A percentile compares a stretch with the other conserved stretches of the same genome.
These are phyloP conservation scores for Debaryomyces fabryi DNA, from an alignment of 1,139 yeast genomes.

Conservation along the genomic window DNA sequence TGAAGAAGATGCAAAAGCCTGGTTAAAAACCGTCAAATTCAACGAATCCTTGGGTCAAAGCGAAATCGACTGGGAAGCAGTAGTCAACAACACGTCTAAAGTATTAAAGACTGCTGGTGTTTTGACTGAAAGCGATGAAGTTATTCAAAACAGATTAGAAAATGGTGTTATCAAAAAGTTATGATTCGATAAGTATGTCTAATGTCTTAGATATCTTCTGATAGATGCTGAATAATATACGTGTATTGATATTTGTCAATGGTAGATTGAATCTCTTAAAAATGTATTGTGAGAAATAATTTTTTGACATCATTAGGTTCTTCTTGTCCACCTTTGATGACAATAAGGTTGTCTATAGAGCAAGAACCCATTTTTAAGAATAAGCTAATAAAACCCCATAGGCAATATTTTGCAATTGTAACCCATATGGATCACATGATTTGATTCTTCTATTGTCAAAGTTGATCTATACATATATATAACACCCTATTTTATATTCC, in stretches of 20 bases:
- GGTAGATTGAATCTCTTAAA: not conserved
- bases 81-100: slow-evolving; percentile 59
- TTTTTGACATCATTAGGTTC: too few species aligned
- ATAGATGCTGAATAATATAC: not conserved
- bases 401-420: not conserved
- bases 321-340: not conserved
- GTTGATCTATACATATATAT: not conserved
- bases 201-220: not conserved
- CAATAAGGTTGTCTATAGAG: not conserved
- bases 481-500: not conserved
- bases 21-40: slow-evolving; percentile 79
- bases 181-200: not conserved
- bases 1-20: slow-evolving; percentile 71
- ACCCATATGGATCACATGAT: not conserved
- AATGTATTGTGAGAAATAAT: too few species aligned
- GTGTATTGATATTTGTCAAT: not conserved
- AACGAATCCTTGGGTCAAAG: slow-evolving; percentile 44
- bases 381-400: not conserved
- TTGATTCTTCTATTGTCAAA: not conserved
- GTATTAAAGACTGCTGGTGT: slow-evolving; percentile 68
- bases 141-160: slow-evolving; percentile 33
- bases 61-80: slow-evolving; percentile 51
- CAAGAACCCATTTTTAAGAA: too few species aligned
- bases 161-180: slow-evolving; percentile 24
- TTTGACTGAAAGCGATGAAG: slow-evolving; percentile 38